Percentiles rank a stretch among this genome's conserved stretches.
phyloP scores from a whole-genome alignment of 441 rosid species.

The Erysimum pusillum region DNA sequence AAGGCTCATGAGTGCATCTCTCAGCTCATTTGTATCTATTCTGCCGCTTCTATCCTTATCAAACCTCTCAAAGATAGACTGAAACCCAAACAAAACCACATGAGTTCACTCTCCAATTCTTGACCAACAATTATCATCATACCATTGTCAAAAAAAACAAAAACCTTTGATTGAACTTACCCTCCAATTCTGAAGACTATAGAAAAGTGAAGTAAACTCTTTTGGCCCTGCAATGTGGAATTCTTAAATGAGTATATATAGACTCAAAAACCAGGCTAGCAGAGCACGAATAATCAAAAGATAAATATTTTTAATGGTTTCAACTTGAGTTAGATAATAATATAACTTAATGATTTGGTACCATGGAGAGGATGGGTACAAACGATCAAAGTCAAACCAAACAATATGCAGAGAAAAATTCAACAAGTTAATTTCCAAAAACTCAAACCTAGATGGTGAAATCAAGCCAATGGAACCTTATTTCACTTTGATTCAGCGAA shows the following conservation, averaged over 20 bases:
- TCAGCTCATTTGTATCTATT: conserved; percentile 34
- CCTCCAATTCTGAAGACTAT: conserved; percentile 95
- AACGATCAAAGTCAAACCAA: conserved; percentile 31
- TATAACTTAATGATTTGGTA: background rate
- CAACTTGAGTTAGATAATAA: conserved; percentile 8
- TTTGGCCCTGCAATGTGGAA: conserved; percentile 68
- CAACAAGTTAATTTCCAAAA: background rate
- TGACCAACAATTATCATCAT: conserved; percentile 19
- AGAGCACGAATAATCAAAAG: background rate
- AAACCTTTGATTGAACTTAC: conserved; percentile 51
- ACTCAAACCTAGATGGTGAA: conserved; percentile 22
- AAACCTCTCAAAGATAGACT: conserved; percentile 80
- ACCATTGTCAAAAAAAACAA: background rate
- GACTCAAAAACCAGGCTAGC: conserved; percentile 14
- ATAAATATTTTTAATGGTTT: background rate
- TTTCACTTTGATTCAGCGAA: background rate
- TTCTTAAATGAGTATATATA: conserved; percentile 16
- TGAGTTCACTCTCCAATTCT: background rate
- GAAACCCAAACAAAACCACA: conserved; percentile 21
- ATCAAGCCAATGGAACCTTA: background rate
- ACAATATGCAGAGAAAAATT: background rate
- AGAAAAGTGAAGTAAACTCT: conserved; percentile 81
- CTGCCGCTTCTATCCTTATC: conserved; percentile 85
- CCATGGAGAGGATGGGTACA: too few relatives aligned
- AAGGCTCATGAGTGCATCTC: too few relatives aligned